Evolutionary conservation across 1,284 basidiomycete species (phyloP).

Genomic region (Dichomitus squalens): DNA sequence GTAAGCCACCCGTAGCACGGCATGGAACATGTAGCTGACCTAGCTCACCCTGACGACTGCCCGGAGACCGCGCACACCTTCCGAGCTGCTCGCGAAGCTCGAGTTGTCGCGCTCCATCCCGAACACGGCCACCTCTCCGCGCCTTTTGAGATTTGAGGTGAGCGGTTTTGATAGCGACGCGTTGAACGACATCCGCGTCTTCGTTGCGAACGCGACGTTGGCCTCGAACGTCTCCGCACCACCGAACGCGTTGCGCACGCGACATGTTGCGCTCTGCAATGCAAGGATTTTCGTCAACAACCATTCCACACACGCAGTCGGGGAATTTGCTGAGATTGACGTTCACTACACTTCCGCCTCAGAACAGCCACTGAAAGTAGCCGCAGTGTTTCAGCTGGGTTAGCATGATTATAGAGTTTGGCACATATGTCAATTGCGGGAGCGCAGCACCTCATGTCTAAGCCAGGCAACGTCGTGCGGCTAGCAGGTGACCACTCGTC

Average conservation of each 20-base stretch:
- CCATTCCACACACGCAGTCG: background rate
- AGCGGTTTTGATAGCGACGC: constrained; percentile 63
- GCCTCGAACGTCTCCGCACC: constrained; percentile 90
- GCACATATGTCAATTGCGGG: no score
- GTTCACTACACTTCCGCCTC: no score
- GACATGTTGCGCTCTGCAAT: constrained; percentile 73
- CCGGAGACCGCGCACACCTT: constrained; percentile 66
- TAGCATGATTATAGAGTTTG: no score
- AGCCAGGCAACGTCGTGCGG: no score
- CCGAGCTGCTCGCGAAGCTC: constrained; percentile 69
- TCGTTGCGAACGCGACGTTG: constrained; percentile 84
- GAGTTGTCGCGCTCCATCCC: constrained; percentile 72
- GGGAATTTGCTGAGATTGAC: background rate
- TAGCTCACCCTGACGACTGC: constrained; percentile 66
- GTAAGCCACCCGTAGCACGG: constrained; percentile 27
- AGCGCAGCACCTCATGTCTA: no score
- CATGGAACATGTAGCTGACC: constrained; percentile 35
- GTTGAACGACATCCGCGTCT: constrained; percentile 85
- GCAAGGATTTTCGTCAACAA: background rate
- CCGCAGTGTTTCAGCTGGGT: no score
- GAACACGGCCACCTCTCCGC: constrained; percentile 63
- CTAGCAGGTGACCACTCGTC: no score
- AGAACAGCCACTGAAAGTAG: no score
- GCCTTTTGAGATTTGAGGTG: constrained; percentile 58
- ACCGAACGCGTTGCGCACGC: constrained; percentile 88